Base-by-base conservation (phyloP, 164 flowering plant genomes). In the Brasenia schreberi region DNA sequence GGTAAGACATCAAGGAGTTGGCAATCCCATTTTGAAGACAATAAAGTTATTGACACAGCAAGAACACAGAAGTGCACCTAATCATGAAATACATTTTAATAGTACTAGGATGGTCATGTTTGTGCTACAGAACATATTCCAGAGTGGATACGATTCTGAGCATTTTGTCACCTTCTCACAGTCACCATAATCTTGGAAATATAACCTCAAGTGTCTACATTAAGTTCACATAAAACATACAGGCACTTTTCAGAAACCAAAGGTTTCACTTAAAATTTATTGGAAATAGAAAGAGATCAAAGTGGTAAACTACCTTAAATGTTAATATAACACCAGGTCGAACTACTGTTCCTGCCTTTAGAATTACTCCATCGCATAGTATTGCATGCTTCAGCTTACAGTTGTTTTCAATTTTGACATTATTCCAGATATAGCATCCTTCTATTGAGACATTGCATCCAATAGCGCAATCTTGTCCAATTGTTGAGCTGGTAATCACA, bases 401-500 rank as follows among this genome's bases (percentile, higher is more conserved):
- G 42, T 85, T 89, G 78, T 91, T 92, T 78, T 87, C 89, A 77
- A 94, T 83, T 58, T 79, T 80, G n/a, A 91, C 96, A 77, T 86
- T 86, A 45, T 89, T 71, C 99, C 97, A 94, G 52, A 94, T 77
- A 68, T 94, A 91, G 68, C 91, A 91, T 66, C 95, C 93, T 73
- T 89, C 96, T 65, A 94, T 89, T 17, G 79, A 71, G 62, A 87
- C 96, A 83, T 89, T 86, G 52, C 89, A 83, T 63, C 99, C 99
- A 77, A 94, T 88, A 17, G 53, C 66, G 77, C 97, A 94, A 12
- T 84, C 87, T 71, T 84, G 81, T 43, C 99, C 97, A 78, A 94
- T 77, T 61, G 91, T 84, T 18, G 99, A 89, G 80, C 87, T 83
- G 64, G 84, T 79, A 66, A 94, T 80, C 64, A 64, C 82, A 19